Percentiles rank a stretch among this genome's conserved stretches.
Conservation (phyloP, 768 basidiomycete species). For the Phylloporus rhodoxanthus region DNA sequence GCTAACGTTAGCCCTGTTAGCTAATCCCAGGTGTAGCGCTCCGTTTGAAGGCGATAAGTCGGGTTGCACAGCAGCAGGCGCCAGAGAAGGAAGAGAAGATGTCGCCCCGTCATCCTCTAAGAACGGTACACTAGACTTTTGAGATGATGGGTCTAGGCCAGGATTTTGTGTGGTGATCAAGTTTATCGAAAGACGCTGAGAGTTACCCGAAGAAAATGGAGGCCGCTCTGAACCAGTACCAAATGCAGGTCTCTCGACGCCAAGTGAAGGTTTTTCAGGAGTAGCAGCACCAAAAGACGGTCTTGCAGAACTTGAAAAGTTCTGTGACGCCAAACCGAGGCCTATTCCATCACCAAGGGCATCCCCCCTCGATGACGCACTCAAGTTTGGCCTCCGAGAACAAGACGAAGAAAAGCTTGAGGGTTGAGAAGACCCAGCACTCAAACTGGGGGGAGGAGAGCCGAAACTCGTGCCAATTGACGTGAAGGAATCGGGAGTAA, state of each 20-base stretch:
- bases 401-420: conserved; percentile 23
- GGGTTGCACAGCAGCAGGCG: conserved; percentile 14
- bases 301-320: conserved; percentile 14
- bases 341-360: conserved; percentile 10
- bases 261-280: conserved; percentile 17
- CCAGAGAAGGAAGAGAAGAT: conserved; percentile 9
- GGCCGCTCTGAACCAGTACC: conserved; percentile 11
- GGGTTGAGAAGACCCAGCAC: conserved; percentile 26
- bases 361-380: conserved; percentile 16
- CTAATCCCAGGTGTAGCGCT: conserved; percentile 5
- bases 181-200: conserved; percentile 9
- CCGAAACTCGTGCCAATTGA: conserved; percentile 25
- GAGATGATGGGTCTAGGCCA: conserved; percentile 7
- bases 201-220: conserved; percentile 7
- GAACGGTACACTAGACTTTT: conserved; percentile 9
- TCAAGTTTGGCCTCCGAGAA: conserved; percentile 22
- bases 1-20: background rate
- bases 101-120: conserved; percentile 16
- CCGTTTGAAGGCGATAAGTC: conserved; percentile 12
- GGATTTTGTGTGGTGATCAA: conserved; percentile 5
- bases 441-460: conserved; percentile 23
- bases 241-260: conserved; percentile 16
- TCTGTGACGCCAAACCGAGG: conserved; percentile 19
- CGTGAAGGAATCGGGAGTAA: conserved; percentile 22
- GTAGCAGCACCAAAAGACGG: conserved; percentile 14